Evolutionary conservation across 1,284 basidiomycete genomes (phyloP).

Genomic region (Rhodotorula glutinis): DNA sequence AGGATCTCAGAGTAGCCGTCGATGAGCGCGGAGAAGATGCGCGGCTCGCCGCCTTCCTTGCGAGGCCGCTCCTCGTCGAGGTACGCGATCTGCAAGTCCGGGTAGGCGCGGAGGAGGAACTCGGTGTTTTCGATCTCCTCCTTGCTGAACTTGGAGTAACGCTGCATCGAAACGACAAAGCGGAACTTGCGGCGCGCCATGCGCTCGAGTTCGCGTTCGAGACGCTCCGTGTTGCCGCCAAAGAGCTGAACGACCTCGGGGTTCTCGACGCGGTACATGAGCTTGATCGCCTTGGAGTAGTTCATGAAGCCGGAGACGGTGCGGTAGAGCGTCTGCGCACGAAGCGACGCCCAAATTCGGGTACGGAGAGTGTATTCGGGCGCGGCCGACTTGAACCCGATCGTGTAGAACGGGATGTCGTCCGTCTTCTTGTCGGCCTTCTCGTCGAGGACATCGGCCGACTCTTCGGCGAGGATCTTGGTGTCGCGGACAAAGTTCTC

Average conservation of each 20-base stretch:
- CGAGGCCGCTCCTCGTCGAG: conserved; percentile 87
- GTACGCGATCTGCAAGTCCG: conserved; percentile 97
- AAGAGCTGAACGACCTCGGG: conserved; percentile 96
- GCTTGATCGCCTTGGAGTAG: conserved; percentile 98
- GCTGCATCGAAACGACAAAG: conserved; percentile 98
- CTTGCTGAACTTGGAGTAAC: conserved; percentile 99
- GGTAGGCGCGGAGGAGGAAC: conserved; percentile 96
- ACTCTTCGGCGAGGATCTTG: conserved; percentile 97
- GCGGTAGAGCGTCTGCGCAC: conserved; percentile 96
- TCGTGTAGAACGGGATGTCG: conserved; percentile 97
- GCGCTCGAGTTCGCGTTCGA: conserved; percentile 93
- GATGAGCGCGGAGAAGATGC: conserved; percentile 92
- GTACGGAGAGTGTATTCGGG: conserved; percentile 98
- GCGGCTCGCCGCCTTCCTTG: conserved; percentile 91
- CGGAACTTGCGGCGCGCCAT: conserved; percentile 99
- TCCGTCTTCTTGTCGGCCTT: conserved; percentile 73
- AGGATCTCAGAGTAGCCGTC: conserved; percentile 97
- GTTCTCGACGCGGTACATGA: conserved; percentile 99
- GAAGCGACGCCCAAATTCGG: conserved; percentile 96
- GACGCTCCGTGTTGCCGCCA: conserved; percentile 94
- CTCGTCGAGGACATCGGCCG: conserved; percentile 78
- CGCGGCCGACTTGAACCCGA: conserved; percentile 98
- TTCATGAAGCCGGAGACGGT: conserved; percentile 99
- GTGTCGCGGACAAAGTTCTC: conserved; percentile 99
- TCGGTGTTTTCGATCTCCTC: conserved; percentile 99